Evolutionary conservation across 306 rosid species (phyloP), one percentile per base, ranked within the genome.

Genomic region (Medicago lupulina): DNA sequence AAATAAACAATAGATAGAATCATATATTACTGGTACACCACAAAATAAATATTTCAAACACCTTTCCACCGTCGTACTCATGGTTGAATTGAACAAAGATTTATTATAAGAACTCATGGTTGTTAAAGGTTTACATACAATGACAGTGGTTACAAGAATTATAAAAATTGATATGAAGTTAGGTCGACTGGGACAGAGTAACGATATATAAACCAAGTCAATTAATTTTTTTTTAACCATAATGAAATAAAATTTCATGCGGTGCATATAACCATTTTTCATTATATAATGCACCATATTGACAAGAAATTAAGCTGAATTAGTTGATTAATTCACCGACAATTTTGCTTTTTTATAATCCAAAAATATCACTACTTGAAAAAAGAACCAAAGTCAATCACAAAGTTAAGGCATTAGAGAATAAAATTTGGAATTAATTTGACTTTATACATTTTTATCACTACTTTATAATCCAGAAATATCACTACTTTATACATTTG

Each of bases 391-490:
- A 54, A 54, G 25, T 54, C 9, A n/a, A 47, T 46, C 51, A 12
- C 16, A 46, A 46, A 11, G 14, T 14, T 31, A 47, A 14, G 16
- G n/a, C 16, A 14, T 47, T 47, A 47, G 53, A 14, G 4, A 47
- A 46, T n/a, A 34, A 61, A 49, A 3, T 78, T 49, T 49, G 74
- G 64, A 16, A 47, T 38, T 40, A 40, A 31, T 61, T 70, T 61
- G 73, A 78, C 65, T 76, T 81, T 25, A 25, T n/a, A n/a, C n/a
- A n/a, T n/a, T n/a, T n/a, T n/a, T n/a, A n/a, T n/a, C n/a, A n/a
- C n/a, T n/a, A n/a, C n/a, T n/a, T n/a, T n/a, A n/a, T n/a, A n/a
- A n/a, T n/a, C n/a, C n/a, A n/a, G n/a, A n/a, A n/a, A n/a, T n/a
- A n/a, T n/a, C n/a, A n/a, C n/a, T n/a, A n/a, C n/a, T n/a, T n/a